phyloP scores from a whole-genome alignment of 768 basidiomycete genomes.

The Tricholoma flavovirens region DNA sequence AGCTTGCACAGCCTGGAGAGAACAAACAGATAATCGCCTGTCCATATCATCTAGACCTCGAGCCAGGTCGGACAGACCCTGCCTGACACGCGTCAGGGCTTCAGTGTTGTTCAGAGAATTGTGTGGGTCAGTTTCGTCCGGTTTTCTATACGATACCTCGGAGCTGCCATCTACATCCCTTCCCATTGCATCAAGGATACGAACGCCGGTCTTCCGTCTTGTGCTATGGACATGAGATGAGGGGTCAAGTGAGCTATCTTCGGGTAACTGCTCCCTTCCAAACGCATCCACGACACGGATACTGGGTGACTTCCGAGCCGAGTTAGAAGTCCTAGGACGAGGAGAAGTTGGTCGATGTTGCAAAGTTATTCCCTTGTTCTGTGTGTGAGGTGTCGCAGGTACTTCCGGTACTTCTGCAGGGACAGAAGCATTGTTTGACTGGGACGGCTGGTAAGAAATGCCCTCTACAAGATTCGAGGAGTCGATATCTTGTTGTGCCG shows the following conservation, averaged over 20 bases:
- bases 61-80: slow-evolving; percentile 51
- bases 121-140: slow-evolving; percentile 20
- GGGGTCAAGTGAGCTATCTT: slow-evolving; percentile 4
- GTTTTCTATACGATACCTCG: slow-evolving; percentile 13
- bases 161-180: slow-evolving; percentile 40
- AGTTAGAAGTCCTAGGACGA: slow-evolving; percentile 13
- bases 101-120: slow-evolving; percentile 37
- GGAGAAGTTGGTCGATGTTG: slow-evolving; percentile 9
- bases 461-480: slow-evolving; percentile 8
- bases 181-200: slow-evolving; percentile 69
- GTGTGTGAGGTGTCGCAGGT: background rate
- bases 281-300: slow-evolving; percentile 71
- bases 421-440: background rate
- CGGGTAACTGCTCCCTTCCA: slow-evolving; percentile 40
- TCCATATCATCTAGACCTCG: slow-evolving; percentile 54
- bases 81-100: slow-evolving; percentile 51
- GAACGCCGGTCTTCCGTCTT: slow-evolving; percentile 37
- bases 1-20: slow-evolving; percentile 1
- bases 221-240: slow-evolving; percentile 7
- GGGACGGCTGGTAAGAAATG: slow-evolving; percentile 4
- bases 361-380: background rate
- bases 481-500: slow-evolving; percentile 1
- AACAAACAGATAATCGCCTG: slow-evolving; percentile 32
- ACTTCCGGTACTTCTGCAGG: background rate
- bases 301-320: slow-evolving; percentile 41